These are phyloP conservation scores for Hericium coralloides DNA, from an alignment of 768 basidiomycete species.

Conservation along the genomic window DNA sequence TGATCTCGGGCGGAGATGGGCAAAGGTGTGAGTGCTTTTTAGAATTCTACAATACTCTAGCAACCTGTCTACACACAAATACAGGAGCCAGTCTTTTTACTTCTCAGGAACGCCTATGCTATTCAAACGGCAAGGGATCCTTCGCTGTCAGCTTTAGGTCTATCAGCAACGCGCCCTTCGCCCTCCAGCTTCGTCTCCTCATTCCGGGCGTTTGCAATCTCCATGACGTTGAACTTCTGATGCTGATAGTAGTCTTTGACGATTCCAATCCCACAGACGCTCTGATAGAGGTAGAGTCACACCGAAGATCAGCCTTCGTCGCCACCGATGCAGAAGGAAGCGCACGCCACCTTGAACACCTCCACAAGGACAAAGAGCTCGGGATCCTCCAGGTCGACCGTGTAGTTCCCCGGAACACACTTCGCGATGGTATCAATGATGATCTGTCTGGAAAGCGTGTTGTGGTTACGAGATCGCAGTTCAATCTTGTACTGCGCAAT, in stretches of 20 bases:
- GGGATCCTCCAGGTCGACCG: conserved; percentile 59
- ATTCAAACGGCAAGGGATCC: not conserved
- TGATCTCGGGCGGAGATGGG: not conserved
- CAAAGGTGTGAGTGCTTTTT: no score
- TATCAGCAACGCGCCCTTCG: conserved; percentile 20
- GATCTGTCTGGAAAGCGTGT: conserved; percentile 46
- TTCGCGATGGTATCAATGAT: conserved; percentile 63
- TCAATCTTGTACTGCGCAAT: conserved; percentile 70
- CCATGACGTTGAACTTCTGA: conserved; percentile 75
- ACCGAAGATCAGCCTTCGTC: not conserved
- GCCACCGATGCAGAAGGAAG: not conserved
- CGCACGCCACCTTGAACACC: conserved; percentile 64
- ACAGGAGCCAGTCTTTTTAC: no score
- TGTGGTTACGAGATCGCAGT: conserved; percentile 66
- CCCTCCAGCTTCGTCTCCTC: conserved; percentile 25
- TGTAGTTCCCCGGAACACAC: conserved; percentile 60
- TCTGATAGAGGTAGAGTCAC: conserved; percentile 30
- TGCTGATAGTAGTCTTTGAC: conserved; percentile 63
- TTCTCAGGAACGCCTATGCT: no score
- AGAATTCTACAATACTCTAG: no score
- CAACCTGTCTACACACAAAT: no score
- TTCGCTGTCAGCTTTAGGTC: not conserved
- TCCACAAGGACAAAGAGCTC: conserved; percentile 72
- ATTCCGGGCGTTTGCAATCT: conserved; percentile 45
- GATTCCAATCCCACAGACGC: conserved; percentile 66